Evolutionary conservation across 2,329 filamentous ascomycete species (phyloP), one percentile per base, ranked within the genome.

Genomic region (Huntiella abstrusa): DNA sequence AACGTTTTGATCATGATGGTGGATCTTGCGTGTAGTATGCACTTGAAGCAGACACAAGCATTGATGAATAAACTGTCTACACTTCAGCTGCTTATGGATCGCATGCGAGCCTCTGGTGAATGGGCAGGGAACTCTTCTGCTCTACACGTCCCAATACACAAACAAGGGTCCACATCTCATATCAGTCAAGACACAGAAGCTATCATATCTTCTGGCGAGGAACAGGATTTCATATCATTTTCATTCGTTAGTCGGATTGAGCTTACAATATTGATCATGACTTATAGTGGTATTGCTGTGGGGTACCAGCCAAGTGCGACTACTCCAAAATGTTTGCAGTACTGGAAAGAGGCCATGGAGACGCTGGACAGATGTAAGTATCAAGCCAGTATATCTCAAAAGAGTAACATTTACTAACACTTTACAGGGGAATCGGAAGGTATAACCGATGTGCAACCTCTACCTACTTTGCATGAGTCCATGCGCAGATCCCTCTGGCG

Each of bases 1-100:
- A 70, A 76, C 46, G 67, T 77, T 2, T 58, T 87, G 43, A 67
- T 77, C 10, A 67, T 82, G 45, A 67, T 81, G 40, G 64, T 86
- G 13, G 81, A 87, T 55, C 66, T 87, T 16, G 71, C 74, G 1
- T 83, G 80, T 54, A 77, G 74, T 53, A 63, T 87, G 44, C 71
- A 77, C 47, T 69, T 75, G 48, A 77, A 77, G 51, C 69, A 67
- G 32, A 68, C 73, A 0, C 67, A 75, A 10, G 60, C 68, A 28
- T 70, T 74, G 28, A 59, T 64, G 1, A 64, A 70, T 45, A 85
- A 85, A 55, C 63, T 84, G 15, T 67, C 67, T 35, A 62, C 64
- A 5, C 64, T 87, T 52, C 77, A 84, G 55, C 61, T 63, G 35
- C 69, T 68, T 37, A 64, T 83, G 55, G 79, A 84, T 50, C 62